These are phyloP conservation scores for Podila minutissima DNA, from an alignment of 192 early-diverging fungal genomes.

Conservation along the genomic window DNA sequence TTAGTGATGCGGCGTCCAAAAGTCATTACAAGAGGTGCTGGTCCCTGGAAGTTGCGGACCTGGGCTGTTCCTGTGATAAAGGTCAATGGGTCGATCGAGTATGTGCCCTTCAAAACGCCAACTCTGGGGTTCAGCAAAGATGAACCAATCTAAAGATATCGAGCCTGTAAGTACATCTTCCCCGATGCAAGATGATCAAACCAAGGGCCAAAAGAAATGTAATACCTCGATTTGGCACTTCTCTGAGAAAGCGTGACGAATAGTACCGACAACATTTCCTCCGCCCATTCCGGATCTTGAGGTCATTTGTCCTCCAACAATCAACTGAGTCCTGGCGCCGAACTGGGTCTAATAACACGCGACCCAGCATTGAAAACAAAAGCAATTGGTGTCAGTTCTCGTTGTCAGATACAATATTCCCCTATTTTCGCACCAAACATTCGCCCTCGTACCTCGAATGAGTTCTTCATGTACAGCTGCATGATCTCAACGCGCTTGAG, in stretches of 20 bases:
- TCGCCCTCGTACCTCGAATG: conserved; percentile 61
- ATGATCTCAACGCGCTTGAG: conserved; percentile 54
- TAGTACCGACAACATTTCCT: conserved; percentile 80
- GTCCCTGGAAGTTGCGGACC: conserved; percentile 61
- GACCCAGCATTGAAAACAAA: too few relatives aligned
- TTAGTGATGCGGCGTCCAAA: conserved; percentile 71
- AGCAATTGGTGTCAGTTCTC: too few relatives aligned
- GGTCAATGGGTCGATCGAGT: conserved; percentile 57
- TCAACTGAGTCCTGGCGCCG: conserved; percentile 56
- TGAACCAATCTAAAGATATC: conserved; percentile 57
- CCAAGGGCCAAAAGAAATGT: background rate
- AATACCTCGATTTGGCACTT: conserved; percentile 75
- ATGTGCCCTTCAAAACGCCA: conserved; percentile 69
- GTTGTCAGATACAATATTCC: background rate
- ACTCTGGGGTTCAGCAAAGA: conserved; percentile 63
- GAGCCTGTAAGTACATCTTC: too few relatives aligned
- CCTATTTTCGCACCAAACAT: background rate
- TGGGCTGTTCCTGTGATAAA: conserved; percentile 74
- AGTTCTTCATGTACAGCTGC: conserved; percentile 67
- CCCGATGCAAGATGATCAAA: background rate
- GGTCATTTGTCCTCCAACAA: conserved; percentile 70
- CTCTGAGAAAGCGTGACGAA: conserved; percentile 81
- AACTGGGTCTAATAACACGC: conserved; percentile 59
- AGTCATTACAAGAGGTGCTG: conserved; percentile 73
- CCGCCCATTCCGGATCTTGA: conserved; percentile 75